Conservation (phyloP, 169 alveolate genomes). For the Miamiensis avidus region DNA sequence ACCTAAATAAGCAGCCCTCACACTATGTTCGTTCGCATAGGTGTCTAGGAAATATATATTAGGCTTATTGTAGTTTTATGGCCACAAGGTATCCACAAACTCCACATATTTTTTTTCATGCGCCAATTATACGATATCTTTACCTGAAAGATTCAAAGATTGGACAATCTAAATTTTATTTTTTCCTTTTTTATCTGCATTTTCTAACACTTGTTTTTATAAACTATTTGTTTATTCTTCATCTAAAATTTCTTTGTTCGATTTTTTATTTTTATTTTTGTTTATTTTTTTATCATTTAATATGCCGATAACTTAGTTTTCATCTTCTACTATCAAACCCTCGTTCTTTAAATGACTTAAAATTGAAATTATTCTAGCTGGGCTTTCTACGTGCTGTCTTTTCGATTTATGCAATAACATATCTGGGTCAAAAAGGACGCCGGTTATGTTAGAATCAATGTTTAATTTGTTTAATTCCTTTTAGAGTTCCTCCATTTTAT, state of each 20-base stretch:
- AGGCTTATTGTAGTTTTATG: not conserved
- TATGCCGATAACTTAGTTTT: not conserved
- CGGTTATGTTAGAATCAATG: no score
- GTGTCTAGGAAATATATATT: not conserved
- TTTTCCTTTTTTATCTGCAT: not conserved
- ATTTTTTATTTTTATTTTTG: not conserved
- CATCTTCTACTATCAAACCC: not conserved
- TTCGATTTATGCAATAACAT: not conserved
- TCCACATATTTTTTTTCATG: not conserved
- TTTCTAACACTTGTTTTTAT: not conserved
- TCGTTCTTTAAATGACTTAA: not conserved
- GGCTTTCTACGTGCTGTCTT: not conserved
- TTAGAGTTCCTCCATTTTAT: no score
- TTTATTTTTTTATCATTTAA: no score
- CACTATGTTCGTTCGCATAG: not conserved
- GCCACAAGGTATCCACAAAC: not conserved
- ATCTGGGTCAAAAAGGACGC: not conserved
- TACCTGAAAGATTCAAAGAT: not conserved
- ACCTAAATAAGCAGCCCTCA: not conserved
- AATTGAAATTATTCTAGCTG: not conserved
- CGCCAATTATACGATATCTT: not conserved
- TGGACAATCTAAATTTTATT: not conserved
- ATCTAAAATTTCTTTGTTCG: no score
- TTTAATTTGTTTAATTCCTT: no score
- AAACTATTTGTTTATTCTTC: no score